Evolutionary conservation across 2,329 filamentous ascomycete species (phyloP).

Genomic region (Trichoderma hamatum): DNA sequence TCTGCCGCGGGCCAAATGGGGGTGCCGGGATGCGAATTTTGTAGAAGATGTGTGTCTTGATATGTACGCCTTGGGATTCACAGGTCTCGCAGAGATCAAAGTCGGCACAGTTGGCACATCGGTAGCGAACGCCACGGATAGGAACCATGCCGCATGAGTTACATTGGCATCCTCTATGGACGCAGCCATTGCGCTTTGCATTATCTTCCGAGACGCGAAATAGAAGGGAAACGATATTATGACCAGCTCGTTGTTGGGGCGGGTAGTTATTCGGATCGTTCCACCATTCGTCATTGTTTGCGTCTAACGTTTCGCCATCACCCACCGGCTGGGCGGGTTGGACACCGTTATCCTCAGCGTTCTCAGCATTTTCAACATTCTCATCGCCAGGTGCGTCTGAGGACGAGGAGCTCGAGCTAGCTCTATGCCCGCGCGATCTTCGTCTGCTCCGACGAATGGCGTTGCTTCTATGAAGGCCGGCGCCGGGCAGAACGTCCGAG

Average conservation of each 20-base stretch:
- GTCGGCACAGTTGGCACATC: slow-evolving; percentile 93
- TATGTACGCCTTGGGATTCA: slow-evolving; percentile 76
- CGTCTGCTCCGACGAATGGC: slow-evolving; percentile 60
- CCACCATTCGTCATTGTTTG: slow-evolving; percentile 56
- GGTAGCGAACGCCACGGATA: slow-evolving; percentile 89
- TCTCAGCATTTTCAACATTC: slow-evolving; percentile 38
- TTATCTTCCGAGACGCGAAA: slow-evolving; percentile 95
- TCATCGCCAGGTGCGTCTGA: slow-evolving; percentile 50
- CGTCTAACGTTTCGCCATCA: slow-evolving; percentile 46
- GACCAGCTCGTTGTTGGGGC: slow-evolving; percentile 59
- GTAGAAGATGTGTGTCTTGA: slow-evolving; percentile 93
- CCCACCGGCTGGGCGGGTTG: slow-evolving; percentile 37
- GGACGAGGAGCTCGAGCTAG: slow-evolving; percentile 48
- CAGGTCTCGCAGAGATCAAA: slow-evolving; percentile 95
- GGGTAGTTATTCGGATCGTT: slow-evolving; percentile 48
- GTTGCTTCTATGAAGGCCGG: slow-evolving; percentile 65
- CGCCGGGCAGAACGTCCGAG: slow-evolving; percentile 33
- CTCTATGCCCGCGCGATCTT: slow-evolving; percentile 40
- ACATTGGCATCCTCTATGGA: slow-evolving; percentile 90
- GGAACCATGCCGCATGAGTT: slow-evolving; percentile 86
- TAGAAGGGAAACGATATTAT: slow-evolving; percentile 81
- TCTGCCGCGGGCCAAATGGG: slow-evolving; percentile 77
- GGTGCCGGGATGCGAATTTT: slow-evolving; percentile 91
- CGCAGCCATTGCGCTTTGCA: slow-evolving; percentile 81
- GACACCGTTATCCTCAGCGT: slow-evolving; percentile 33